A percentile compares a stretch with the other conserved stretches of the same genome.
Conservation (phyloP, 139 green algal genomes). For the Chlamydomonas schloesseri region DNA sequence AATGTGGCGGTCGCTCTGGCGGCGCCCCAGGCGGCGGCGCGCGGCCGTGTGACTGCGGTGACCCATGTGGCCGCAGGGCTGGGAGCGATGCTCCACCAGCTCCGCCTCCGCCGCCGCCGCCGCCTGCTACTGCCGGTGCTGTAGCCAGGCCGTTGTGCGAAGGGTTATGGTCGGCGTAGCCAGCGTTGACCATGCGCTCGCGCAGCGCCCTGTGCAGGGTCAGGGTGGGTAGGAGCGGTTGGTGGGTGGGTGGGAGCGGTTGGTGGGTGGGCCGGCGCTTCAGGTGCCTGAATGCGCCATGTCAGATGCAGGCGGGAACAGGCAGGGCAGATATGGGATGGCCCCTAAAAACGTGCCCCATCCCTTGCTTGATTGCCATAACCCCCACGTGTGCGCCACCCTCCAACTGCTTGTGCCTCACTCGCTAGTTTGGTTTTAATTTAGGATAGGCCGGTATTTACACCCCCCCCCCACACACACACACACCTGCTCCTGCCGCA, state of each 20-base stretch:
- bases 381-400: too few species aligned
- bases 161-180: not conserved
- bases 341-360: too few species aligned
- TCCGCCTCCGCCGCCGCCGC: not conserved
- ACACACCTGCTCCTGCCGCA: too few species aligned
- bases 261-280: not conserved
- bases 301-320: too few species aligned
- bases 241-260: not conserved
- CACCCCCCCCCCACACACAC: too few species aligned
- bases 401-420: not conserved
- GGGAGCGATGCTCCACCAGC: not conserved
- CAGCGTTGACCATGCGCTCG: conserved; percentile 2
- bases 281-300: not conserved
- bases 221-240: not conserved
- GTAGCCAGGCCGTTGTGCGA: too few species aligned
- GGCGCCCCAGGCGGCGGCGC: not conserved
- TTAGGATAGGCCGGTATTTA: too few species aligned
- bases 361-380: too few species aligned
- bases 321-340: too few species aligned
- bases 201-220: conserved; percentile 13
- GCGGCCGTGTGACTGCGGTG: not conserved
- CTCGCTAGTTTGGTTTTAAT: too few species aligned
- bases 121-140: not conserved
- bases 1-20: not conserved
- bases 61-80: not conserved